These are phyloP conservation scores for Ustilago hordei DNA, from an alignment of 1,284 basidiomycete species.

Conservation along the genomic window DNA sequence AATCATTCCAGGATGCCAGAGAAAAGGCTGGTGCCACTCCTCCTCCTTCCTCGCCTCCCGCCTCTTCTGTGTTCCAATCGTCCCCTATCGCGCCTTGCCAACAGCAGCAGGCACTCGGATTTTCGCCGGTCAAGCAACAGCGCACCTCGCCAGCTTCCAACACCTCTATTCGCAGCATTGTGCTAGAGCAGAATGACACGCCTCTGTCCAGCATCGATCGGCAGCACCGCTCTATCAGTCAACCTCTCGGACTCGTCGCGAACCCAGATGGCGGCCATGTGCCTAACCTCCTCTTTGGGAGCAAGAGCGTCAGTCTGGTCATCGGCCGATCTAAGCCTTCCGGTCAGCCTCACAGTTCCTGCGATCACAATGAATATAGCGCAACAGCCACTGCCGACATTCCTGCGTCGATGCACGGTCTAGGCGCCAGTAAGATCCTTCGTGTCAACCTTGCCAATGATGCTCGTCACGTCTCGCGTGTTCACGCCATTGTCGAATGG, in stretches of 20 bases:
- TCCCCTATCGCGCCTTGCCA: conserved; percentile 26
- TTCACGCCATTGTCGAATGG: conserved; percentile 67
- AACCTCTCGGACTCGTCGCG: conserved; percentile 30
- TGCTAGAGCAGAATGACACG: conserved; percentile 19
- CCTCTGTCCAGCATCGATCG: conserved; percentile 5
- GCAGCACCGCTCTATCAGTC: background rate
- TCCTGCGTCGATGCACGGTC: conserved; percentile 35
- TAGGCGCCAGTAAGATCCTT: conserved; percentile 52
- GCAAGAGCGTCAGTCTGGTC: conserved; percentile 47
- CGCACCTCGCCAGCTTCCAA: conserved; percentile 18
- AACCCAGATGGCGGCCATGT: conserved; percentile 31
- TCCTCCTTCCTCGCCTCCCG: conserved; percentile 46
- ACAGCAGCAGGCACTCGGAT: conserved; percentile 28
- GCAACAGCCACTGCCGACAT: conserved; percentile 24
- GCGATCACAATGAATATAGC: conserved; percentile 9
- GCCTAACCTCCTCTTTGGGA: conserved; percentile 41
- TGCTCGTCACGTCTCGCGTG: conserved; percentile 63
- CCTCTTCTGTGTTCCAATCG: conserved; percentile 35
- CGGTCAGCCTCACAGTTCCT: conserved; percentile 28
- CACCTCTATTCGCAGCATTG: conserved; percentile 15
- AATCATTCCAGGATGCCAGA: conserved; percentile 32
- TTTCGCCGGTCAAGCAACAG: conserved; percentile 44
- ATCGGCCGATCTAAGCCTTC: conserved; percentile 55
- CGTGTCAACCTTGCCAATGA: conserved; percentile 58
- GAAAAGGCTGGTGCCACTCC: conserved; percentile 40